These are phyloP conservation scores for Nakaseomyces uthaithaninus DNA, from an alignment of 1,139 yeast species.

Conservation along the genomic window DNA sequence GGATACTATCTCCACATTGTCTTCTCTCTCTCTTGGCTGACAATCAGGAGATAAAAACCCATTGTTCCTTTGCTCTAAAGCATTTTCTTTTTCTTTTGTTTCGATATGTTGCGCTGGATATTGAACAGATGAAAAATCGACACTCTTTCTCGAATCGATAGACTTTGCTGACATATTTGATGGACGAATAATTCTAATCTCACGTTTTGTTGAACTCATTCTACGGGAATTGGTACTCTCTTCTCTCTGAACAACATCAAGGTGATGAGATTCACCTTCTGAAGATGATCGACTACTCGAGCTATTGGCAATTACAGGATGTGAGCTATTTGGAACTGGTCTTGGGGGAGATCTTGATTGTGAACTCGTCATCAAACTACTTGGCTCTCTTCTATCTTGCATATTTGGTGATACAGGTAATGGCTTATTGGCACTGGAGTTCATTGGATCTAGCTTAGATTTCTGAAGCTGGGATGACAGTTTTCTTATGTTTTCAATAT, in stretches of 20 bases:
- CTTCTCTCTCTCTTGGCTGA: constrained; percentile 4
- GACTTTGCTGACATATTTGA: constrained; percentile 1
- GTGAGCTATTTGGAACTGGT: neutral
- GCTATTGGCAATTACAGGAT: neutral
- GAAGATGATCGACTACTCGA: neutral
- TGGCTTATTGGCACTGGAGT: neutral
- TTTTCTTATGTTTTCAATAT: constrained; percentile 24
- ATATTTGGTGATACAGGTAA: constrained; percentile 6
- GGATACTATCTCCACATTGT: neutral
- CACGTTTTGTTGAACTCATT: constrained; percentile 2
- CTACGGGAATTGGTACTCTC: neutral
- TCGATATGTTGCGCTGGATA: neutral
- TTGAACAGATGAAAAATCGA: neutral
- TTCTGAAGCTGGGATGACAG: constrained; percentile 25
- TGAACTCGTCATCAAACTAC: no score
- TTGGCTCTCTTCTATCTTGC: neutral
- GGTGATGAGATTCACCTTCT: neutral
- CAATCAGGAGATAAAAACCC: constrained; percentile 1
- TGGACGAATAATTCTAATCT: constrained; percentile 2
- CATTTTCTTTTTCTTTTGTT: neutral
- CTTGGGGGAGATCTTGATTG: constrained; percentile 7
- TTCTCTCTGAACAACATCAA: neutral
- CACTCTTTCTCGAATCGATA: neutral
- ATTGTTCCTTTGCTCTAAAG: neutral
- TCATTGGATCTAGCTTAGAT: constrained; percentile 3